Base-by-base conservation (phyloP, 140 eudicot genomes). In the Flaveria floridana region DNA sequence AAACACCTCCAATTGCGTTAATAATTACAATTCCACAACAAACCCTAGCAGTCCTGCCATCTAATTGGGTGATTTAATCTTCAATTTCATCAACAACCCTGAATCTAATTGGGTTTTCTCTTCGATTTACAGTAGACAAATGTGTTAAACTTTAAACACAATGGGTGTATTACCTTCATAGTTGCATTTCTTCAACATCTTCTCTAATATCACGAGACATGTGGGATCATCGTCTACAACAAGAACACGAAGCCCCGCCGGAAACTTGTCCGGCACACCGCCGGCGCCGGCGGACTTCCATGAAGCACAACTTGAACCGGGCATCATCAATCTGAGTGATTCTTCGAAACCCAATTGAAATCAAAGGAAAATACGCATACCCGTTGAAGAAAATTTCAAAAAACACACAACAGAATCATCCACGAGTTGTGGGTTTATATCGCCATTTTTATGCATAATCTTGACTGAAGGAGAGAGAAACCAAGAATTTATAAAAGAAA, bases 221-320 rank as follows among this genome's bases (percentile, higher is more conserved):
- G 96, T 94, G 1, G 97, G 96, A 80, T 94, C 99, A 74, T 94
- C 99, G 59, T 94, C 99, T 15, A 94, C 99, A 47, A 90, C 97
- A 50, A 94, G 96, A 6, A 94, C 97, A 69, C 99, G 86, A 68
- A 94, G 88, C 70, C 99, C 99, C 13, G 84, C 90, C 79, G 99
- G 99, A 82, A 94, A 94, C 76, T 75, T 90, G 76, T 83, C 92
- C 48, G 87, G 68, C 23, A 76, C 82, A 13, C 37, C 86, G 20
- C 25, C 76, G 58, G 25, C 62, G 62, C 42, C 69, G 68, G 65
- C 62, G 55, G 91, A 13, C 78, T 86, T 92, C 95, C 87, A 68
- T 6, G 92, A 73, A 76, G 68, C 83, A 63, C 70, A 67, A 72
- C 74, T 90, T 10, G 97, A 90, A 70, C 82, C 77, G 50, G 82